A percentile compares a stretch with the other conserved stretches of the same genome.
Evolutionary conservation across 495 filamentous ascomycete species (phyloP).

Genomic region (Hypomontagnella submonticulosa): DNA sequence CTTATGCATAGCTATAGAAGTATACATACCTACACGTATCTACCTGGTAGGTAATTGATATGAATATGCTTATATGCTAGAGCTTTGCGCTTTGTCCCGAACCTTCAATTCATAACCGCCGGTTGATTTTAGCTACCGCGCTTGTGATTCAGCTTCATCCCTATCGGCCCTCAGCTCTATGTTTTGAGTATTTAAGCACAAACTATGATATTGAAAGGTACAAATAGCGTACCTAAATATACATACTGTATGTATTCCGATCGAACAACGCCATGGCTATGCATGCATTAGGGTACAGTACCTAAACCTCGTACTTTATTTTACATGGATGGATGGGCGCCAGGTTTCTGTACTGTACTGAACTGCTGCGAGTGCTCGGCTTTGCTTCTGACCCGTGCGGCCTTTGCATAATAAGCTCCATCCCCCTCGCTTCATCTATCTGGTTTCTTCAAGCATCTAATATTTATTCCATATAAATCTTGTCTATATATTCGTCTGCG

Average conservation of each 20-base stretch:
- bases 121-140: conserved; percentile 20
- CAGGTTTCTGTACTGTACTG: not conserved
- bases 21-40: not conserved
- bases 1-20: not conserved
- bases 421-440: conserved; percentile 38
- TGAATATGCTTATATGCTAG: not conserved
- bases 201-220: not conserved
- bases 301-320: conserved; percentile 39
- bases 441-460: conserved; percentile 26
- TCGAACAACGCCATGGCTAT: conserved; percentile 18
- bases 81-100: not conserved
- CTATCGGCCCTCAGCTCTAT: conserved; percentile 11
- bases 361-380: conserved; percentile 38
- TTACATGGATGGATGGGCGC: conserved; percentile 35
- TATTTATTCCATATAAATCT: conserved; percentile 35
- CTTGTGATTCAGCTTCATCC: conserved; percentile 35
- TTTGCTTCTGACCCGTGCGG: conserved; percentile 43
- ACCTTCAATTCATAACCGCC: conserved; percentile 6
- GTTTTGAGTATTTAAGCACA: too few species aligned
- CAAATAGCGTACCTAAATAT: not conserved
- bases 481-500: conserved; percentile 37
- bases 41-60: not conserved
- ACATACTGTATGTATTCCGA: too few species aligned
- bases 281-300: conserved; percentile 33
- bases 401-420: conserved; percentile 43